Base-by-base conservation (phyloP, 1,139 yeast genomes). In the Candida sanyaensis region DNA sequence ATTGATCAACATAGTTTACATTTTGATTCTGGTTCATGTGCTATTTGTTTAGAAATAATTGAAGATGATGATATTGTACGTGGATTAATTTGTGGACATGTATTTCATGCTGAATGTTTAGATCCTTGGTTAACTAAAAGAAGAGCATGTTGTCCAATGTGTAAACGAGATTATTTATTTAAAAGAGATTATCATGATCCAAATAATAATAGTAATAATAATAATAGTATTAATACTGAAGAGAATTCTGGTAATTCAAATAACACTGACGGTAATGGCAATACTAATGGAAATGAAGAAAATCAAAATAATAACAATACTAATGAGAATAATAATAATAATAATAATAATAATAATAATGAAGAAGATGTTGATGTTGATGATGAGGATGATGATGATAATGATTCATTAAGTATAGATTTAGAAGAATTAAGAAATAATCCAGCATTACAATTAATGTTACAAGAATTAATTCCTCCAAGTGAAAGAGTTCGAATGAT, bases 111-210 rank as follows among this genome's bases (percentile, higher is more conserved):
- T 10, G 84, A 77, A 26, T 89, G 96, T 65, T 73, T 89, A 44
- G 95, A 87, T 57, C 93, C 93, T 1, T 88, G 96, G 96, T 69
- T 89, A 43, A 84, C 83, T 4, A 79, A 80, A 50, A 73, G 93
- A 54, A 76, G 88, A 47, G 93, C 93, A 1, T 85, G 90, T 59
- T 89, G 96, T 61, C 96, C 96, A 8, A 81, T 85, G 74, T 89
- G 96, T 66, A 87, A 88, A 61, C 71, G 89, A 37, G 95, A 88
- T 59, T 82, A 83, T 55, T 80, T 78, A 54, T 65, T 77, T 62
- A 76, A 75, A 34, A 37, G 55, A 37, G 59, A 55, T 43, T 48
- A 46, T 37, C 45, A 44, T 13, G 41, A 23, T 21, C 34, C 23
- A 11, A 37, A 42, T 31, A 17, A 17, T n/a, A n/a, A n/a, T n/a